phyloP scores from a whole-genome alignment of 1,284 basidiomycete genomes.

The Pseudozyma pruni region DNA sequence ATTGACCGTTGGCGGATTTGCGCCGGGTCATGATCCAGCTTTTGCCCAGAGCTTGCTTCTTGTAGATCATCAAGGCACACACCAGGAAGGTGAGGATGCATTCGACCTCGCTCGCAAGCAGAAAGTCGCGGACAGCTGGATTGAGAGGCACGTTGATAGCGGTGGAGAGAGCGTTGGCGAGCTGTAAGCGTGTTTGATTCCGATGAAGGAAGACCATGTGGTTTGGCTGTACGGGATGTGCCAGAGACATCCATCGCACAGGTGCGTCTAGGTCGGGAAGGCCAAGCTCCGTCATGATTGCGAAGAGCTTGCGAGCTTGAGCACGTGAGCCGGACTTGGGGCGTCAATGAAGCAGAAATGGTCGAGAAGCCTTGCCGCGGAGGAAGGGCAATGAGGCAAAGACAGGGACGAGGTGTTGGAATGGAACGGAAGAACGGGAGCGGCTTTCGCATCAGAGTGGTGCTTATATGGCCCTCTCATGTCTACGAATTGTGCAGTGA shows the following conservation, averaged over 20 bases:
- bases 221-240: neutral
- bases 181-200: slow-evolving; percentile 7
- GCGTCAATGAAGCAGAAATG: no score
- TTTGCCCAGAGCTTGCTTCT: slow-evolving; percentile 17
- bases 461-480: no score
- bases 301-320: no score
- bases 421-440: no score
- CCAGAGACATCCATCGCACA: neutral
- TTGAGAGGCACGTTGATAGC: neutral
- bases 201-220: slow-evolving; percentile 26
- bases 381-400: no score
- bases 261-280: slow-evolving; percentile 3
- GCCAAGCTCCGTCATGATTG: neutral
- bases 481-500: no score
- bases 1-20: slow-evolving; percentile 9
- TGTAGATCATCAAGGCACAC: slow-evolving; percentile 24
- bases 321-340: no score
- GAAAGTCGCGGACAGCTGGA: slow-evolving; percentile 1
- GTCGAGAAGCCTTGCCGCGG: no score
- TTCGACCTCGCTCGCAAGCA: slow-evolving; percentile 19
- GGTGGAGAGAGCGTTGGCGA: slow-evolving; percentile 11
- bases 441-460: no score
- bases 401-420: no score
- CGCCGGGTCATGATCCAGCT: slow-evolving; percentile 27
- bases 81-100: slow-evolving; percentile 18